Evolutionary conservation across 495 filamentous ascomycete species (phyloP).

Genomic region (Aspergillus taichungensis): DNA sequence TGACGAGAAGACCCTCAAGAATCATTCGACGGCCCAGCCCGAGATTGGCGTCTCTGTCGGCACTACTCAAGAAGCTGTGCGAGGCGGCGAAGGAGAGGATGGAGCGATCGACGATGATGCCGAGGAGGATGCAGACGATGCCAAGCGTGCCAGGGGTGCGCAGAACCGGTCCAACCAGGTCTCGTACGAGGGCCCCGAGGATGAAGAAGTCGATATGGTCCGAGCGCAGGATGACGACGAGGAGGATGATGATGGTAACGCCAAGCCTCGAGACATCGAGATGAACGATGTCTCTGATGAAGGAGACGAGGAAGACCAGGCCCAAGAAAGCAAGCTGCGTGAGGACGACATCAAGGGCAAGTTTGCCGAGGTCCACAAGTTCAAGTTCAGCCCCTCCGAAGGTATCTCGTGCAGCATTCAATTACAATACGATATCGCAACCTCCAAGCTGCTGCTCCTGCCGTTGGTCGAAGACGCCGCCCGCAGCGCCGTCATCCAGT

Average conservation of each 20-base stretch:
- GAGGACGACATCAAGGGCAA: constrained; percentile 59
- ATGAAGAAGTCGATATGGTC: constrained; percentile 73
- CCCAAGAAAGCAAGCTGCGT: constrained; percentile 41
- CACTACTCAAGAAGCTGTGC: constrained; percentile 50
- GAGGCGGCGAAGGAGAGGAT: constrained; percentile 43
- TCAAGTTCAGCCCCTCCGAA: constrained; percentile 67
- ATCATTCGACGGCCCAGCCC: constrained; percentile 59
- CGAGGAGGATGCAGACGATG: constrained; percentile 77
- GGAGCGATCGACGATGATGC: constrained; percentile 64
- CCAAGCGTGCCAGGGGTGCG: constrained; percentile 66
- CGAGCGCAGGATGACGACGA: constrained; percentile 32
- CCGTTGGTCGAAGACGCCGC: constrained; percentile 75
- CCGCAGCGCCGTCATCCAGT: constrained; percentile 73
- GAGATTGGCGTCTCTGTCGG: constrained; percentile 75
- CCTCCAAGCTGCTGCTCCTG: constrained; percentile 88
- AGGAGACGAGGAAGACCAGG: constrained; percentile 32
- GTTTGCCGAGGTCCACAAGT: constrained; percentile 55
- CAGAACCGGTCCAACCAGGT: constrained; percentile 70
- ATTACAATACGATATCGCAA: constrained; percentile 71
- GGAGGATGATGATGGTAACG: constrained; percentile 38
- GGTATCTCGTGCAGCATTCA: constrained; percentile 72
- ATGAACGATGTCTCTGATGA: constrained; percentile 27
- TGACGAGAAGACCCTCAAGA: constrained; percentile 51
- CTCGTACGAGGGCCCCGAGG: constrained; percentile 85
- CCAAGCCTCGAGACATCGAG: constrained; percentile 18